Evolutionary conservation across 2,329 filamentous ascomycete species (phyloP).

Genomic region (Cladosporium velox): DNA sequence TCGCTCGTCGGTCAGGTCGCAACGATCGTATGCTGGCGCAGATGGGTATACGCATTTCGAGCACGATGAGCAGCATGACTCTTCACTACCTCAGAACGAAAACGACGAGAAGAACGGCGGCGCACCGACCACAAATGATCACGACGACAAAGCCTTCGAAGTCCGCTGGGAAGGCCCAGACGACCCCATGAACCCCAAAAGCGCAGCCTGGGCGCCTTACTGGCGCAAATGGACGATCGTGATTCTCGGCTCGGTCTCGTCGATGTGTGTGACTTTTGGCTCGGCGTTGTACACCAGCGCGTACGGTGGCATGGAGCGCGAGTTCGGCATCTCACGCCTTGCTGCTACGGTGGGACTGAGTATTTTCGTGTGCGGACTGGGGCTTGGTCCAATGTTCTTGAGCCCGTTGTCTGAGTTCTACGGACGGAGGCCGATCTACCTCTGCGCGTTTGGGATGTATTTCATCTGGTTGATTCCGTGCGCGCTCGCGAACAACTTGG

Average conservation of each 20-base stretch:
- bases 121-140: background rate
- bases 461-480: conserved; percentile 70
- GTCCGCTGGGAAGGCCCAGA: conserved; percentile 74
- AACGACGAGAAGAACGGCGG: conserved; percentile 11
- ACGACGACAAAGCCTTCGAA: conserved; percentile 54
- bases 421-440: conserved; percentile 67
- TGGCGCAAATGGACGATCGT: conserved; percentile 79
- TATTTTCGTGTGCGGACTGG: conserved; percentile 76
- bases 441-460: conserved; percentile 66
- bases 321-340: conserved; percentile 70
- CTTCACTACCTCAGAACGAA: background rate
- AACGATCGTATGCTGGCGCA: conserved; percentile 31
- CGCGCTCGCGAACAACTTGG: conserved; percentile 66
- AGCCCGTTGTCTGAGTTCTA: conserved; percentile 68
- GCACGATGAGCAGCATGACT: conserved; percentile 23
- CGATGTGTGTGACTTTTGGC: conserved; percentile 46
- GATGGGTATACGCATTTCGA: conserved; percentile 35
- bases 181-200: conserved; percentile 75
- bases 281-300: conserved; percentile 46
- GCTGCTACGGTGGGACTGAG: conserved; percentile 80
- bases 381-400: conserved; percentile 58
- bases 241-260: conserved; percentile 65
- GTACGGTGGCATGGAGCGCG: conserved; percentile 54
- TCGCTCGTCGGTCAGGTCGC: conserved; percentile 33
- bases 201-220: conserved; percentile 52